Evolutionary conservation across 2,329 filamentous ascomycete species (phyloP), one percentile per base, ranked within the genome.

Genomic region (Aspergillus calidoustus): DNA sequence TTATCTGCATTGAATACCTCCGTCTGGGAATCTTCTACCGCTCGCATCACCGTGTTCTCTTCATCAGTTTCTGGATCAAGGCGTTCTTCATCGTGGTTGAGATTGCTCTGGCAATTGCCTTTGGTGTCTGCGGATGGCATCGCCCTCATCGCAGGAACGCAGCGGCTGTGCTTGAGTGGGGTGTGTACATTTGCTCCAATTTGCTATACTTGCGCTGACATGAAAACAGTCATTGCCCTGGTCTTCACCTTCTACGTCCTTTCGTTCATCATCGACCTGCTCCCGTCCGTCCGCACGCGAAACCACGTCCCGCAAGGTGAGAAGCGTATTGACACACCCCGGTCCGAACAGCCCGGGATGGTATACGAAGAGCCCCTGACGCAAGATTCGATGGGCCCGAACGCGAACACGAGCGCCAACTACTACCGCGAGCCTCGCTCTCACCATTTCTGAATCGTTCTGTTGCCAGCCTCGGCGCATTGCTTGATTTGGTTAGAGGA

Each of bases 1-100:
- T 93, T 77, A 90, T 94, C 67, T 97, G 93, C 81, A 88, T 87
- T 80, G 93, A 97, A 76, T 97, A 96, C 76, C 90, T 95, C 71
- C 88, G 91, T 2, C 84, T 98, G 1, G 92, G 93, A 28, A 87
- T 90, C 57, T 89, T 90, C 74, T 91, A 93, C 81, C 89, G 89
- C 65, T 66, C 74, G 8, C 81, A 93, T 63, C 86, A 94, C 77
- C 85, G 83, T 58, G 80, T 95, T 66, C 85, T 99, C 11, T 86
- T 88, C 52, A 76, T 84, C 62, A 95, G 91, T 60, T 98, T 98
- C 82, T 93, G 89, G 86, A 83, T 95, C 73, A 99, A 99, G 79
- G 84, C 96, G 30, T 67, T 76, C 61, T 98, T 99, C 78, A 90
- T 98, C 74, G 71, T 97, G 60, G 72, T 94, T 70, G 93, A 97